These are phyloP conservation scores for Leishmania mexicana DNA, from an alignment of 208 protist genomes.

Conservation along the genomic window DNA sequence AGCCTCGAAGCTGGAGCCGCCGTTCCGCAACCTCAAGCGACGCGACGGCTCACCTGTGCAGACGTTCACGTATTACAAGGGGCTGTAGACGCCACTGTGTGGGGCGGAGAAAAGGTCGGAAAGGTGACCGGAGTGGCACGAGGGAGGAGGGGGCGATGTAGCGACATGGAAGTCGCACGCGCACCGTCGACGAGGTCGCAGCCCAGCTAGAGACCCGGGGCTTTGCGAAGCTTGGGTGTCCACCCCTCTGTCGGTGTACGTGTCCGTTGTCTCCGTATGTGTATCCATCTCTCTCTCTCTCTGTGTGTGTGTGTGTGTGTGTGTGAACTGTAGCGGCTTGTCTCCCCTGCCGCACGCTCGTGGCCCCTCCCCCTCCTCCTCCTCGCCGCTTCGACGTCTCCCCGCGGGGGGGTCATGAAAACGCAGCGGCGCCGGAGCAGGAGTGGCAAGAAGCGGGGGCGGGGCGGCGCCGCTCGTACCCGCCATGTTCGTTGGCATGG, in stretches of 20 bases:
- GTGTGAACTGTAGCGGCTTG: too few relatives aligned
- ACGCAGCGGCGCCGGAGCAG: too few relatives aligned
- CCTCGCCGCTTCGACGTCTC: too few relatives aligned
- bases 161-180: not conserved
- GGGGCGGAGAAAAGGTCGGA: not conserved
- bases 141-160: not conserved
- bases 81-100: slow-evolving; percentile 45
- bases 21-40: slow-evolving; percentile 66
- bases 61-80: slow-evolving; percentile 85
- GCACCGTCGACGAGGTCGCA: not conserved
- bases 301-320: not conserved
- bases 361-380: too few relatives aligned
- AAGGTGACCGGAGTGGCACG: too few relatives aligned
- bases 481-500: too few relatives aligned
- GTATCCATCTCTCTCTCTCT: not conserved
- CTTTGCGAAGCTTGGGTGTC: not conserved
- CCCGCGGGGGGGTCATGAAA: too few relatives aligned
- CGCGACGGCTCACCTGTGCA: slow-evolving; percentile 67
- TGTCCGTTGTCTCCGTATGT: not conserved
- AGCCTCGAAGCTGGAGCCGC: slow-evolving; percentile 53
- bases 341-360: too few relatives aligned
- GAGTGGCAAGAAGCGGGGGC: too few relatives aligned
- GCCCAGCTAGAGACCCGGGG: not conserved
- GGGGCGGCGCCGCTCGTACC: too few relatives aligned
- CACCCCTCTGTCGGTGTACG: not conserved